Evolutionary conservation across 495 filamentous ascomycete species (phyloP), one percentile per base, ranked within the genome.

Genomic region (Durotheca rogersii): DNA sequence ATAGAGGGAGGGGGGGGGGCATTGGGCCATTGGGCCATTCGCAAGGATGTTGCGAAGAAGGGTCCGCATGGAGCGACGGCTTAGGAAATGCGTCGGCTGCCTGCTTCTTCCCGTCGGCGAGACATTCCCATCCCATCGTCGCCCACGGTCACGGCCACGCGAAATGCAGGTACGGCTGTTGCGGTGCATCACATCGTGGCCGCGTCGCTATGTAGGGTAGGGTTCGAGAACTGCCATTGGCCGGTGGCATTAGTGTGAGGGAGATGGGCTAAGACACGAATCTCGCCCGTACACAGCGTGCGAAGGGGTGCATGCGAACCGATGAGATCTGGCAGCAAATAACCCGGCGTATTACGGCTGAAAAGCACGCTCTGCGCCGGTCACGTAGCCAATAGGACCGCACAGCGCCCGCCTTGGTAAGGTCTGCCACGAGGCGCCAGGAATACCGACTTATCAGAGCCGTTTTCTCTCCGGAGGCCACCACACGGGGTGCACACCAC

Each of bases 261-360:
- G 38, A 53, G 32, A 44, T 48, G 38, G 47, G 35, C 39, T 48
- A 30, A 58, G 44, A 50, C 45, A 58, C 14, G 44, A n/a, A 53
- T 53, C 48, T 53, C 39, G 39, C 23, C 47, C 29, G 46, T 41
- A 41, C 34, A 30, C 46, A 47, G 35, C 5, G 34, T 27, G 41
- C 49, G 9, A 4, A 27, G 23, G 4, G 9, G 23, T 27, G 4
- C 23, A 46, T 21, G 45, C 34, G 23, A 33, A 47, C 19, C 23
- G 23, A 19, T 50, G 18, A 58, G 55, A 58, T 58, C 55, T 15
- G 11, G 40, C 49, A 15, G 29, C 32, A 57, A 53, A 29, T n/a
- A 41, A 48, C 21, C n/a, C 21, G 36, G 20, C 53, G 41, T 53
- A 40, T 33, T 41, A 41, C 34, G 50, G 55, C 55, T 58, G 55